phyloP scores from a whole-genome alignment of 108 stramenopile genomes.

The Conticribra guillardii region DNA sequence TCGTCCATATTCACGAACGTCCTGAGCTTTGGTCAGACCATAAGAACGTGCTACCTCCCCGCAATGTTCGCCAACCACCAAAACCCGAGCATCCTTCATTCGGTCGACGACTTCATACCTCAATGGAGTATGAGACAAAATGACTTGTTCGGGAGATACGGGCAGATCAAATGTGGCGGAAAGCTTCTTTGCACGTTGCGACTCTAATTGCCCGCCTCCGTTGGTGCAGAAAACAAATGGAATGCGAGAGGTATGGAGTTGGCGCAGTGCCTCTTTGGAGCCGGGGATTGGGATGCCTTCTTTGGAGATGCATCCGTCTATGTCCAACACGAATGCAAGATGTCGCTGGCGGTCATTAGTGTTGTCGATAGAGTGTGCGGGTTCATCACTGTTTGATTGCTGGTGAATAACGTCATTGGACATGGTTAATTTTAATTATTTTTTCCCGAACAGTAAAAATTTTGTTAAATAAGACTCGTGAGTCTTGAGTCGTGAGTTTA shows the following conservation, averaged over 20 bases:
- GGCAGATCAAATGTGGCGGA: constrained; percentile 15
- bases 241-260: constrained; percentile 1
- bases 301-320: constrained; percentile 25
- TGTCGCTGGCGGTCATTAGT: too few species aligned
- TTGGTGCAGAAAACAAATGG: constrained; percentile 27
- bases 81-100: constrained; percentile 11
- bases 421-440: too few species aligned
- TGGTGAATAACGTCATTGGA: too few species aligned
- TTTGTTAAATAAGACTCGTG: too few species aligned
- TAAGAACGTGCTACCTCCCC: constrained; percentile 13
- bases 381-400: too few species aligned
- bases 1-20: constrained; percentile 9
- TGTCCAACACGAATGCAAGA: constrained; percentile 22
- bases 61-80: constrained; percentile 24
- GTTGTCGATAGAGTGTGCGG: too few species aligned
- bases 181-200: constrained; percentile 7
- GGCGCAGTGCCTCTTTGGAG: constrained; percentile 8
- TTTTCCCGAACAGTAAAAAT: too few species aligned
- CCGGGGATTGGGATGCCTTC: constrained; percentile 22
- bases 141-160: constrained; percentile 14
- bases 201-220: constrained; percentile 24
- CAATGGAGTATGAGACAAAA: constrained; percentile 23
- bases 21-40: constrained; percentile 15
- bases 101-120: constrained; percentile 1
- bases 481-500: too few species aligned